A percentile compares a stretch with the other conserved stretches of the same genome.
These are phyloP conservation scores for Trichothecium roseum DNA, from an alignment of 2,329 filamentous ascomycete genomes.

Conservation along the genomic window DNA sequence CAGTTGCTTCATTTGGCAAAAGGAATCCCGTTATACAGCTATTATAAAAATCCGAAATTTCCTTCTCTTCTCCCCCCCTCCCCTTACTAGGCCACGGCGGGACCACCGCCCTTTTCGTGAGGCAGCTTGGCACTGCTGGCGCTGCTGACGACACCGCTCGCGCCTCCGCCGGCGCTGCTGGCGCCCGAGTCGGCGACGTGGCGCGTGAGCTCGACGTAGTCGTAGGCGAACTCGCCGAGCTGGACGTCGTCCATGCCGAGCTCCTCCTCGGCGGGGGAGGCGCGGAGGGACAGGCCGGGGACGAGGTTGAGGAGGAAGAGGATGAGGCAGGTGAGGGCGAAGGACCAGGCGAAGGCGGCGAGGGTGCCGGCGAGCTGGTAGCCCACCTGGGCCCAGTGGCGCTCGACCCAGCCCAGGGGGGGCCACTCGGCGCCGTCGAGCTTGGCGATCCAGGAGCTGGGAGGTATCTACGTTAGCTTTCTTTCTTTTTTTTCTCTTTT, in stretches of 20 bases:
- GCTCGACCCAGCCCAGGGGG: conserved; percentile 59
- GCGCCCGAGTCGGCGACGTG: conserved; percentile 42
- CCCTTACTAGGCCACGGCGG: too few species aligned
- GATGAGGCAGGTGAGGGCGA: conserved; percentile 57
- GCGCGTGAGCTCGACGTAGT: conserved; percentile 62
- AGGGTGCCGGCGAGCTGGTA: conserved; percentile 61
- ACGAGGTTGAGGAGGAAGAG: conserved; percentile 62
- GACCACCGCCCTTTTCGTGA: conserved; percentile 4
- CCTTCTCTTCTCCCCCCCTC: too few species aligned
- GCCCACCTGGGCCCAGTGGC: conserved; percentile 60
- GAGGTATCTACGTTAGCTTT: conserved; percentile 8
- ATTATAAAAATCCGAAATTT: too few species aligned
- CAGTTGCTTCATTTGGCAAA: too few species aligned
- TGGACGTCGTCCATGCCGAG: conserved; percentile 63
- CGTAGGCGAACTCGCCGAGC: conserved; percentile 75
- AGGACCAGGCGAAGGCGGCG: conserved; percentile 55
- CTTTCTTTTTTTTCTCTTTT: too few species aligned
- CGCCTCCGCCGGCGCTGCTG: conserved; percentile 1
- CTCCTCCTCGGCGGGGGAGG: conserved; percentile 56
- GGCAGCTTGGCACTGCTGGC: neutral
- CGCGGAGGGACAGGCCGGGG: conserved; percentile 59
- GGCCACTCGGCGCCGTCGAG: conserved; percentile 56
- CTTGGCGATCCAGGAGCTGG: conserved; percentile 57
- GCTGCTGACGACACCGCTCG: neutral
- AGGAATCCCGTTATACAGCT: too few species aligned